These are phyloP conservation scores for Lecanosticta acicola DNA, from an alignment of 2,329 filamentous ascomycete species.

Conservation along the genomic window DNA sequence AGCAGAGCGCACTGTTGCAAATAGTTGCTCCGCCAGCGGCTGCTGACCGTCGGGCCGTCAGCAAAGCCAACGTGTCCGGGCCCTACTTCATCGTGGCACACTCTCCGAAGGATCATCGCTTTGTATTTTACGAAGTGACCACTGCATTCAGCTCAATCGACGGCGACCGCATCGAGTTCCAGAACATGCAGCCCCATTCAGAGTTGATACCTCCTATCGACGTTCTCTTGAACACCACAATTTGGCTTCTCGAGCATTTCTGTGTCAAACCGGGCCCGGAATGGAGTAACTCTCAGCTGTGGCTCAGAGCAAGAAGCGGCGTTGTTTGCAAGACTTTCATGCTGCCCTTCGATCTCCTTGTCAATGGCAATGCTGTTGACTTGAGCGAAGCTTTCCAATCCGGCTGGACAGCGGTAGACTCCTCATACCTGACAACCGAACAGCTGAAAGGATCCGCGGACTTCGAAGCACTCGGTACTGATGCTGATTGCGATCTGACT, in stretches of 20 bases:
- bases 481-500: slow-evolving; percentile 22
- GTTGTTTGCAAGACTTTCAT: slow-evolving; percentile 58
- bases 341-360: slow-evolving; percentile 66
- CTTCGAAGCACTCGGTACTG: slow-evolving; percentile 31
- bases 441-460: slow-evolving; percentile 34
- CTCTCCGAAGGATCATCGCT: slow-evolving; percentile 82
- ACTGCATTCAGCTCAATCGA: slow-evolving; percentile 9
- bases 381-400: slow-evolving; percentile 64
- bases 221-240: slow-evolving; percentile 46
- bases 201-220: slow-evolving; percentile 59
- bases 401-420: slow-evolving; percentile 43
- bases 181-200: slow-evolving; percentile 51
- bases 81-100: slow-evolving; percentile 69
- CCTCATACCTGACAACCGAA: slow-evolving; percentile 39
- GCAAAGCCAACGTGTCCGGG: slow-evolving; percentile 12
- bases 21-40: slow-evolving; percentile 58
- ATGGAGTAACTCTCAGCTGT: slow-evolving; percentile 40
- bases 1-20: slow-evolving; percentile 69
- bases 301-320: slow-evolving; percentile 52
- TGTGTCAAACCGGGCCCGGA: slow-evolving; percentile 35
- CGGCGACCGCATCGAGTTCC: slow-evolving; percentile 9
- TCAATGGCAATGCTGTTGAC: slow-evolving; percentile 47
- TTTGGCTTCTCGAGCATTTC: slow-evolving; percentile 48
- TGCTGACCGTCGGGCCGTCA: slow-evolving; percentile 37
- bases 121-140: slow-evolving; percentile 85